phyloP scores from a whole-genome alignment of 371 early-diverging fungal species.

The Parasitella parasitica region DNA sequence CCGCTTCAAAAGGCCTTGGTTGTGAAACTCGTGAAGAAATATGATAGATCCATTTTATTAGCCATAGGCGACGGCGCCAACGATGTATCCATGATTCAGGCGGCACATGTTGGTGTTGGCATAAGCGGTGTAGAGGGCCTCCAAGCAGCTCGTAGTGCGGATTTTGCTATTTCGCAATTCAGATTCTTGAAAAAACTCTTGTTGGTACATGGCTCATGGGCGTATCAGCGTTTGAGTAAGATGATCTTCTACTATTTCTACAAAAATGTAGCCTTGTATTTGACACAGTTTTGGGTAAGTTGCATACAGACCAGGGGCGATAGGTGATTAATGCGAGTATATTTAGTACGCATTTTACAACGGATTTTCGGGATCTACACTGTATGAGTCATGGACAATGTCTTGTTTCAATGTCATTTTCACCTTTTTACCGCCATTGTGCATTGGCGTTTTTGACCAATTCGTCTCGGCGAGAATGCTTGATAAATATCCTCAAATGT shows the following conservation, averaged over 20 bases:
- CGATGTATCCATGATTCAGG: conserved; percentile 98
- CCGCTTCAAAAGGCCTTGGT: conserved; percentile 95
- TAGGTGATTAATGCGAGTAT: neutral
- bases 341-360: conserved; percentile 83
- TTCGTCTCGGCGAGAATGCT: conserved; percentile 89
- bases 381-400: conserved; percentile 95
- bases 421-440: conserved; percentile 86
- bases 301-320: neutral
- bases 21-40: conserved; percentile 85
- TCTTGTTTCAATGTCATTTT: conserved; percentile 90
- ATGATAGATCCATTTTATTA: conserved; percentile 72
- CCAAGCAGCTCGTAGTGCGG: conserved; percentile 95
- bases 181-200: conserved; percentile 83
- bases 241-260: conserved; percentile 91
- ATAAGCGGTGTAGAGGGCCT: conserved; percentile 97
- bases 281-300: conserved; percentile 95
- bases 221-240: conserved; percentile 87
- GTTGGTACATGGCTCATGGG: conserved; percentile 94
- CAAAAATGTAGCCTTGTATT: conserved; percentile 95
- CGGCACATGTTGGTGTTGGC: conserved; percentile 96
- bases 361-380: conserved; percentile 88
- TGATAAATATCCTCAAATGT: conserved; percentile 96
- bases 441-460: conserved; percentile 93
- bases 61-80: conserved; percentile 99
- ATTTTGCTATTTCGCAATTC: conserved; percentile 97